Percentiles rank a stretch among this genome's conserved stretches.
phyloP scores from a whole-genome alignment of 2,329 filamentous ascomycete genomes.

The Tolypocladium sp. region DNA sequence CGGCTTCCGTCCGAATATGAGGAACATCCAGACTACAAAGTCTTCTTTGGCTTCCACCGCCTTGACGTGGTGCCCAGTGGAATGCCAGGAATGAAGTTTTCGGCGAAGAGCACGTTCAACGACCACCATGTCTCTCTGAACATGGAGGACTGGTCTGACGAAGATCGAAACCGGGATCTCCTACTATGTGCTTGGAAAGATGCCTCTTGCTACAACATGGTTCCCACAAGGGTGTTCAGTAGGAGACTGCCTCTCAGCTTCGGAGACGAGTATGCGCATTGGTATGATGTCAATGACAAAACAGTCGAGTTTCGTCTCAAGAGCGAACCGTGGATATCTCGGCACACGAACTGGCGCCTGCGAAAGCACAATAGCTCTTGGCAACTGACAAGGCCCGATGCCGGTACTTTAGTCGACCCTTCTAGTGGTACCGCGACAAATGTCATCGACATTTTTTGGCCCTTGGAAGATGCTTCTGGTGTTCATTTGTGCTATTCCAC shows the following conservation, averaged over 20 bases:
- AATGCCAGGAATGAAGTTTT: conserved; percentile 29
- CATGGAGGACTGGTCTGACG: conserved; percentile 3
- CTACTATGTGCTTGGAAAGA: conserved; percentile 16
- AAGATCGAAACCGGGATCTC: conserved; percentile 11
- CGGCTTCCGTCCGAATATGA: conserved; percentile 37
- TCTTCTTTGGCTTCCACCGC: conserved; percentile 31
- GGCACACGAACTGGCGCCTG: conserved; percentile 13
- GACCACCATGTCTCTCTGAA: conserved; percentile 27
- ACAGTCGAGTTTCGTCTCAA: conserved; percentile 22
- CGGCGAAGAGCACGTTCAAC: conserved; percentile 18
- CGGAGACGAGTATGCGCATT: conserved; percentile 32
- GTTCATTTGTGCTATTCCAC: conserved; percentile 1
- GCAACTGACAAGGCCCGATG: conserved; percentile 7
- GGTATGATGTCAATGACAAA: conserved; percentile 25
- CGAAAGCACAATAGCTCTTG: conserved; percentile 4
- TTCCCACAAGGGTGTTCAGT: conserved; percentile 21
- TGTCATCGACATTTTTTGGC: not conserved
- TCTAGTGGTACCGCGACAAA: not conserved
- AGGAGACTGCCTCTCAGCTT: conserved; percentile 25
- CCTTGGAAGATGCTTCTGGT: not conserved
- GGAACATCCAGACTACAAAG: conserved; percentile 24
- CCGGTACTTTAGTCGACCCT: not conserved
- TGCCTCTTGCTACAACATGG: conserved; percentile 11
- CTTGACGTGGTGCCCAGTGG: conserved; percentile 34
- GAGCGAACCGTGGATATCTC: conserved; percentile 15